Conservation (phyloP, 2,329 filamentous ascomycete species). For the Cladosporium sphaerospermum region DNA sequence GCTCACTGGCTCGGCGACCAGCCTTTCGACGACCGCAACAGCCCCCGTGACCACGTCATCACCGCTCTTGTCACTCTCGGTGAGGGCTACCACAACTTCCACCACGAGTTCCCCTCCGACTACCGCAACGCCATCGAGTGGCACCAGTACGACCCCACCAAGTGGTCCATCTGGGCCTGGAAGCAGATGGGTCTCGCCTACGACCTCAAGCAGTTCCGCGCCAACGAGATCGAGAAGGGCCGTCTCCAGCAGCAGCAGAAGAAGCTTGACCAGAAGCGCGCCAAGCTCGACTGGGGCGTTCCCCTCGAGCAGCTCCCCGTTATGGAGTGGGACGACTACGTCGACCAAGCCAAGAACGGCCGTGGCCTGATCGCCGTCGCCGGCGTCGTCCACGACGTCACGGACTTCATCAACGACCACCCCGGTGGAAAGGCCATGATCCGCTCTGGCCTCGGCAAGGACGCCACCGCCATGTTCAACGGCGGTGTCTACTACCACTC, state of each 20-base stretch:
- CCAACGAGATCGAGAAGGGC: constrained; percentile 90
- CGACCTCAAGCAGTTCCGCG: constrained; percentile 83
- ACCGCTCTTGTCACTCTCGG: constrained; percentile 80
- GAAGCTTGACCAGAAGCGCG: constrained; percentile 84
- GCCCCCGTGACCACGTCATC: constrained; percentile 79
- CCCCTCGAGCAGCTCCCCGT: constrained; percentile 81
- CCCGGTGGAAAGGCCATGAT: constrained; percentile 88
- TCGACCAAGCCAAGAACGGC: constrained; percentile 69
- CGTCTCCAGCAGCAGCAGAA: constrained; percentile 84
- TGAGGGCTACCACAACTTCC: constrained; percentile 92
- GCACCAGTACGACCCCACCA: constrained; percentile 88
- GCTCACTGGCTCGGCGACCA: constrained; percentile 90
- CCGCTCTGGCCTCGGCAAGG: constrained; percentile 74
- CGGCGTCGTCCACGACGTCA: constrained; percentile 80
- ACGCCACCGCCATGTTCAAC: constrained; percentile 86
- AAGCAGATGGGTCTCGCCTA: constrained; percentile 79
- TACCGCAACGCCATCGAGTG: constrained; percentile 89
- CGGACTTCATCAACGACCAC: constrained; percentile 79
- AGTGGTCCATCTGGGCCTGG: constrained; percentile 81
- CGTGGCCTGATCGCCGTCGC: constrained; percentile 71
- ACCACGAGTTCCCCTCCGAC: constrained; percentile 89
- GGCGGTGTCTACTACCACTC: constrained; percentile 85
- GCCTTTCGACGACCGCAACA: constrained; percentile 89
- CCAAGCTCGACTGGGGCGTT: constrained; percentile 77
- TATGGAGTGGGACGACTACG: constrained; percentile 80